Conservation (phyloP, 257 asterid genomes). For the Rhazya stricta region DNA sequence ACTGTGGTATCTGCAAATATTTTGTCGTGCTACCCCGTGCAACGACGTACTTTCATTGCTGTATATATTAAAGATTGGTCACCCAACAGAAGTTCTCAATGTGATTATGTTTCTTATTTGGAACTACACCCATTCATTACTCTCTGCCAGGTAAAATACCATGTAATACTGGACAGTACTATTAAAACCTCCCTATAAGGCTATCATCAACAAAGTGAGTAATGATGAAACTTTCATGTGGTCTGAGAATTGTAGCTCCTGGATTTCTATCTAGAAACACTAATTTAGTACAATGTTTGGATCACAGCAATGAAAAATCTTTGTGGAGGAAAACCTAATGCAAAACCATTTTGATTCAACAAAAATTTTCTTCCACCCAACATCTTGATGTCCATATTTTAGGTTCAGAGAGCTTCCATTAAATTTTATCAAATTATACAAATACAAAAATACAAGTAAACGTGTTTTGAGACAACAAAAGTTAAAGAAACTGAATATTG, state of each 20-base stretch:
- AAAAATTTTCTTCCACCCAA: neutral
- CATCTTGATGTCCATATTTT: neutral
- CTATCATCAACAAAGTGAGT: neutral
- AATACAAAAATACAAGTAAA: neutral
- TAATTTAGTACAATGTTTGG: neutral
- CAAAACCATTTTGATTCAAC: neutral
- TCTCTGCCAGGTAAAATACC: neutral
- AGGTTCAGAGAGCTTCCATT: neutral
- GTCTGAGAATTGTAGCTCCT: neutral
- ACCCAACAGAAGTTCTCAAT: neutral
- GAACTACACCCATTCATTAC: neutral
- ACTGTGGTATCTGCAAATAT: neutral
- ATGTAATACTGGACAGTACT: neutral
- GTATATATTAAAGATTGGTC: neutral
- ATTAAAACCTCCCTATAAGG: neutral
- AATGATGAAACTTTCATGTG: neutral
- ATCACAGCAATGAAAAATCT: neutral
- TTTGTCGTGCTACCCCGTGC: neutral
- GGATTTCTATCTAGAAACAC: too few species aligned
- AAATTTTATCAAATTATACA: neutral
- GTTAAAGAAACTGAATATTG: constrained; percentile 1
- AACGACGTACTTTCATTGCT: neutral
- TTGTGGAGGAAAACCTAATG: neutral
- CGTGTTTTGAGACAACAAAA: neutral
- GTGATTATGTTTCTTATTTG: neutral